Base-by-base conservation (phyloP, 306 rosid genomes). In the Castanea mollissima region DNA sequence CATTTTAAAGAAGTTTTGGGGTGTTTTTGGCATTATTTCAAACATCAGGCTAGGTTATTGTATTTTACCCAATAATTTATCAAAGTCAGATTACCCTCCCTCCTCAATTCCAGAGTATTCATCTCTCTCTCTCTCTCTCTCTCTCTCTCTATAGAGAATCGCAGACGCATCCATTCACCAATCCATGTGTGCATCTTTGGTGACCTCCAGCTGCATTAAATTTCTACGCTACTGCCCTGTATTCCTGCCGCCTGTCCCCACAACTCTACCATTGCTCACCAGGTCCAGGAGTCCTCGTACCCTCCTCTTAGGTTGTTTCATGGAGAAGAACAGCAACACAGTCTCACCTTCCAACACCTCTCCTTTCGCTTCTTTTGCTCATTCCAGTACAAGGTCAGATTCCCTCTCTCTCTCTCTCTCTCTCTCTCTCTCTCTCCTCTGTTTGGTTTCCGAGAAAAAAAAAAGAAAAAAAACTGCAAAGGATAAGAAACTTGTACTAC, bases 351-450 rank as follows among this genome's bases (percentile, higher is more conserved):
- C 34, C 86, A 58, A 16, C 19, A 23, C 20, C 69, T 79, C 83
- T 78, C 77, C 87, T 23, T 85, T 82, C 55, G 65, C 87, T 52
- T 79, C 90, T 0, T 78, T 68, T 79, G 85, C 91, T 55, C 91
- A 84, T 75, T 72, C 86, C 44, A 71, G 74, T 71, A 76, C 34
- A 8, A 87, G 93, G 93, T 91, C 27, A 68, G 35, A 34, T 1
- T 35, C 51, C 38, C 54, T 49, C 54, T 49, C 54, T 49, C 54
- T 44, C 23, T 3, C 6, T 29, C 23, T 3, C 46, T 49, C 29
- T n/a, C 41, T 35, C 38, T 14, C 44, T 64, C 23, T 3, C 6
- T 29, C 23, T 3, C 46, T 49, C 29, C 27, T 35, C 29, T 68
- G 25, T 34, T 67, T 67, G 27, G 51, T 67, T 67, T 67, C 51